Evolutionary conservation across 169 alveolate species (phyloP).

Genomic region (Eimeria maxima): DNA sequence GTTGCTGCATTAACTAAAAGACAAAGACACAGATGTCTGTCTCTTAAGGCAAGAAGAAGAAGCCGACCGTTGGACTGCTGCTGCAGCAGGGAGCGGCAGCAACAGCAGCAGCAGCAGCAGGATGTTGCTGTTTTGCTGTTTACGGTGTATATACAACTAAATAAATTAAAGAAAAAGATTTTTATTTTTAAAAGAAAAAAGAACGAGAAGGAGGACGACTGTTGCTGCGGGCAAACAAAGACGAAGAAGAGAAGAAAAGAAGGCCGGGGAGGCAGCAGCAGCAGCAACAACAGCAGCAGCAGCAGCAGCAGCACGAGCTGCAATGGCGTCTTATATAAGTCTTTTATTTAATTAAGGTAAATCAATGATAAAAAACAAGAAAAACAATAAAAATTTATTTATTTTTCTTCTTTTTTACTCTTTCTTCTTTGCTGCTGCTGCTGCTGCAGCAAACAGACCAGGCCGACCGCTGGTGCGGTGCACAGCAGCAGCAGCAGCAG

Average conservation of each 20-base stretch:
- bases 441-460: background rate
- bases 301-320: too few species aligned
- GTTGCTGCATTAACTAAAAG: background rate
- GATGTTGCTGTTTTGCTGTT: background rate
- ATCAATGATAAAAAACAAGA: background rate
- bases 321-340: background rate
- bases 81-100: background rate
- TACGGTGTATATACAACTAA: background rate
- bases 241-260: background rate
- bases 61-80: background rate
- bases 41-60: background rate
- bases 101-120: too few species aligned
- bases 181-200: background rate
- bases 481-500: too few species aligned
- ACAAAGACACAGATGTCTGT: conserved; percentile 26
- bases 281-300: background rate
- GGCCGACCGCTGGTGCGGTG: conserved; percentile 41
- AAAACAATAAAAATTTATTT: background rate
- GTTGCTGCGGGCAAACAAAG: background rate
- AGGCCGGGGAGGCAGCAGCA: background rate
- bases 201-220: background rate
- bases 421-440: too few species aligned
- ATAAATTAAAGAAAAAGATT: background rate
- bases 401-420: background rate
- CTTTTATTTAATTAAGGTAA: background rate